Conservation (phyloP, 2,329 filamentous ascomycete genomes). For the Cercospora canescens region DNA sequence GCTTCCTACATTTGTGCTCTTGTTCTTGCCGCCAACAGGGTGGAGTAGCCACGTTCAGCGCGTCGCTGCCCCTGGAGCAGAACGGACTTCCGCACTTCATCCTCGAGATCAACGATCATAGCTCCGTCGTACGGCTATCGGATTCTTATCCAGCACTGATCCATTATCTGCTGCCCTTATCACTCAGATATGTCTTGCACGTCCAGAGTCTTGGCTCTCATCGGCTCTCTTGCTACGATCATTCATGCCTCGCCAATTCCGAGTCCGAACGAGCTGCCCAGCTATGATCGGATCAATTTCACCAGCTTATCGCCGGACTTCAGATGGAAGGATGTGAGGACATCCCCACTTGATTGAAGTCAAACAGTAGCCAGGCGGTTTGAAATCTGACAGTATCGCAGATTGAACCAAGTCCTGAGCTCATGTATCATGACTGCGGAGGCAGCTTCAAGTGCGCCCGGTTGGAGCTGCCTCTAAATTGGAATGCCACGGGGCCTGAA, state of each 20-base stretch:
- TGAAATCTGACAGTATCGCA: background rate
- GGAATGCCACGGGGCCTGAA: constrained; percentile 29
- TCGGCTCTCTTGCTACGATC: background rate
- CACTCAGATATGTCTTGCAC: background rate
- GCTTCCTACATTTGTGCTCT: background rate
- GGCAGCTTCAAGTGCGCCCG: constrained; percentile 45
- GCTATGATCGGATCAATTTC: background rate
- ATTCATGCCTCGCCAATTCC: background rate
- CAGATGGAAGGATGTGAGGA: background rate
- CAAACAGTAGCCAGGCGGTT: no score
- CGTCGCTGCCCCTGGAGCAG: background rate
- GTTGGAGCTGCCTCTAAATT: constrained; percentile 51
- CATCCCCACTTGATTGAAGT: background rate
- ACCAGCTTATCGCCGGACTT: background rate
- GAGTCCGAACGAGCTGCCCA: background rate
- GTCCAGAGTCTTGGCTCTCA: background rate
- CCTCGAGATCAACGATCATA: background rate
- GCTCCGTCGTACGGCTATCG: background rate
- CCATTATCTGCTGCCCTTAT: background rate
- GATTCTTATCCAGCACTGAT: background rate
- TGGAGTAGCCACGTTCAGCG: background rate
- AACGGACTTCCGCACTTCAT: background rate
- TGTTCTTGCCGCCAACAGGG: background rate
- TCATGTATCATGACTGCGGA: background rate
- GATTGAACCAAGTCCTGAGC: background rate